Conservation (phyloP, 805 yeast species). For the Zygosaccharomyces bailii region DNA sequence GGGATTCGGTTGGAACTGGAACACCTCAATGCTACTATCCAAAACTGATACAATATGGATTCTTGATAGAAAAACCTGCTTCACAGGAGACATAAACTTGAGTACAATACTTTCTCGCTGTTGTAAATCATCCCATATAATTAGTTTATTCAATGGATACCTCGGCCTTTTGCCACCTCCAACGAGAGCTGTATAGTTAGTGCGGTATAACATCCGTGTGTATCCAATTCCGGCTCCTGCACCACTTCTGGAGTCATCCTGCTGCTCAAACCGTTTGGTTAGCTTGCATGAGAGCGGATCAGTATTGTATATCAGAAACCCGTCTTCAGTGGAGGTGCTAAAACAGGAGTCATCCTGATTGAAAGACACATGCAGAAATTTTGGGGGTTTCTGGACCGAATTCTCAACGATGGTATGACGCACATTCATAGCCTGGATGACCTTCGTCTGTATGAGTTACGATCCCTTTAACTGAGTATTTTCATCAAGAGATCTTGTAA, state of each 20-base stretch:
- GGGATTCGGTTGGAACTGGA: constrained; percentile 81
- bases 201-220: constrained; percentile 79
- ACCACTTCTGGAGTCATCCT: constrained; percentile 57
- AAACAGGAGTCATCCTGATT: constrained; percentile 92
- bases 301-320: constrained; percentile 80
- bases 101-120: constrained; percentile 66
- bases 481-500: background rate
- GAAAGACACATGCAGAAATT: constrained; percentile 59
- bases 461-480: background rate
- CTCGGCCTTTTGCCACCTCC: constrained; percentile 86
- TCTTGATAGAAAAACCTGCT: constrained; percentile 71
- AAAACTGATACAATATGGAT: constrained; percentile 72
- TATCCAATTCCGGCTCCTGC: constrained; percentile 65
- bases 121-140: constrained; percentile 91
- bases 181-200: constrained; percentile 83
- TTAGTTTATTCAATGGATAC: constrained; percentile 72
- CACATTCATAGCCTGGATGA: constrained; percentile 16
- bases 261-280: constrained; percentile 19
- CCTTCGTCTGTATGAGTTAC: background rate
- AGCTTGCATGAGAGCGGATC: constrained; percentile 59
- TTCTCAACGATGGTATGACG: constrained; percentile 18
- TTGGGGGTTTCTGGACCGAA: constrained; percentile 23
- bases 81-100: constrained; percentile 73
- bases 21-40: constrained; percentile 63
- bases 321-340: constrained; percentile 74